A percentile compares a stretch with the other conserved stretches of the same genome.
These are phyloP conservation scores for Pezicula radicicola DNA, from an alignment of 2,329 filamentous ascomycete species.

Conservation along the genomic window DNA sequence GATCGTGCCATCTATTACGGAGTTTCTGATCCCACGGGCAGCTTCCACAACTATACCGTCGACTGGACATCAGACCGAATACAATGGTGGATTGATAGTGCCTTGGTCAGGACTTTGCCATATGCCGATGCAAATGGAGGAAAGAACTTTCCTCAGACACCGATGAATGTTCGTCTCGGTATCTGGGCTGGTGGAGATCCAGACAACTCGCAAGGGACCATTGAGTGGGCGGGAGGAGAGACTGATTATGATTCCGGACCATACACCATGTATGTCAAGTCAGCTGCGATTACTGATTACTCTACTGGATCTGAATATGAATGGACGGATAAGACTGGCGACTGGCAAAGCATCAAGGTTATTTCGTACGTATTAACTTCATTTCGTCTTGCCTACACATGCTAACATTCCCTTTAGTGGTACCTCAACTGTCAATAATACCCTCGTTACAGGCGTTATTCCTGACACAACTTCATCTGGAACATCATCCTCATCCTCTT, in stretches of 20 bases:
- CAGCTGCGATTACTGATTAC: slow-evolving; percentile 53
- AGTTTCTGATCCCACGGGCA: slow-evolving; percentile 54
- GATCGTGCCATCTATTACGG: slow-evolving; percentile 64
- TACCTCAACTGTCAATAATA: slow-evolving; percentile 52
- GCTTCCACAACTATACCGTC: slow-evolving; percentile 68
- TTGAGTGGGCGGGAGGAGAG: slow-evolving; percentile 67
- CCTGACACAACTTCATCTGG: neutral
- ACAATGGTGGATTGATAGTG: slow-evolving; percentile 68
- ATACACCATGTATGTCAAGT: slow-evolving; percentile 73
- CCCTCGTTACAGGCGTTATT: slow-evolving; percentile 27
- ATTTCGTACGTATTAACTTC: slow-evolving; percentile 40
- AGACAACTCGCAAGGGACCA: slow-evolving; percentile 50
- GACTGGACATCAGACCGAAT: slow-evolving; percentile 67
- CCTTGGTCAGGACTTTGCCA: slow-evolving; percentile 59
- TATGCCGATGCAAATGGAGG: slow-evolving; percentile 60
- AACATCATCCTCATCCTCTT: neutral
- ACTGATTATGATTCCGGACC: slow-evolving; percentile 66
- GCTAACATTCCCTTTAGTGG: slow-evolving; percentile 37
- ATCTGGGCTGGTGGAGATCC: slow-evolving; percentile 64
- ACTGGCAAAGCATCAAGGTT: slow-evolving; percentile 61
- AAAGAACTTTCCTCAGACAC: slow-evolving; percentile 70
- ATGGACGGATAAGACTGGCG: slow-evolving; percentile 59
- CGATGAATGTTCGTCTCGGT: slow-evolving; percentile 66
- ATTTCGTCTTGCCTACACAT: neutral
- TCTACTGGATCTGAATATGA: slow-evolving; percentile 61